Conservation (phyloP, 768 basidiomycete species). For the Hebeloma cylindrosporum region DNA sequence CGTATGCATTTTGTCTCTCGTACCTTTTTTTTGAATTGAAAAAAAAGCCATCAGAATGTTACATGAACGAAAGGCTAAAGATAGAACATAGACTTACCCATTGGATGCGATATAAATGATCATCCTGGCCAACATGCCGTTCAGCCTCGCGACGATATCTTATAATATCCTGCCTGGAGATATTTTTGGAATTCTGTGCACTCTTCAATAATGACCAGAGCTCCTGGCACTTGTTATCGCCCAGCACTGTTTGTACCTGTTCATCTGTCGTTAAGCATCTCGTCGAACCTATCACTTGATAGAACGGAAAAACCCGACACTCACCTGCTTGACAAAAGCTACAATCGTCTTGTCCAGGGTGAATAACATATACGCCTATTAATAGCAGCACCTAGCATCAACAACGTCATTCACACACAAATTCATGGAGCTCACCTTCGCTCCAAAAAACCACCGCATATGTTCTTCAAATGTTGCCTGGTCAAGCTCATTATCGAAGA, state of each 20-base stretch:
- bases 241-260: slow-evolving; percentile 84
- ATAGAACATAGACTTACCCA: slow-evolving; percentile 63
- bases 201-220: slow-evolving; percentile 74
- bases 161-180: slow-evolving; percentile 66
- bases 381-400: slow-evolving; percentile 13
- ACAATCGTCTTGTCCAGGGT: slow-evolving; percentile 92
- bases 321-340: slow-evolving; percentile 88
- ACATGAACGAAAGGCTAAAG: slow-evolving; percentile 9
- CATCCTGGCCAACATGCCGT: slow-evolving; percentile 69
- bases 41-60: slow-evolving; percentile 16
- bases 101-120: slow-evolving; percentile 75
- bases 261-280: not conserved
- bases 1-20: slow-evolving; percentile 52
- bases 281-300: too few relatives aligned
- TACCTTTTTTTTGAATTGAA: slow-evolving; percentile 46
- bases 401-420: slow-evolving; percentile 11
- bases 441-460: slow-evolving; percentile 92
- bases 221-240: slow-evolving; percentile 86
- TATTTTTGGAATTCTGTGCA: slow-evolving; percentile 51
- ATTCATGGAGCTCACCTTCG: slow-evolving; percentile 52
- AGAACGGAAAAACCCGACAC: slow-evolving; percentile 17
- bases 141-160: slow-evolving; percentile 82
- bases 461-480: slow-evolving; percentile 93
- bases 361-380: slow-evolving; percentile 87
- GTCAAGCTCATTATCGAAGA: slow-evolving; percentile 93